Evolutionary conservation across 129 eudicot species (phyloP).

Genomic region (Artemisia tridentata): DNA sequence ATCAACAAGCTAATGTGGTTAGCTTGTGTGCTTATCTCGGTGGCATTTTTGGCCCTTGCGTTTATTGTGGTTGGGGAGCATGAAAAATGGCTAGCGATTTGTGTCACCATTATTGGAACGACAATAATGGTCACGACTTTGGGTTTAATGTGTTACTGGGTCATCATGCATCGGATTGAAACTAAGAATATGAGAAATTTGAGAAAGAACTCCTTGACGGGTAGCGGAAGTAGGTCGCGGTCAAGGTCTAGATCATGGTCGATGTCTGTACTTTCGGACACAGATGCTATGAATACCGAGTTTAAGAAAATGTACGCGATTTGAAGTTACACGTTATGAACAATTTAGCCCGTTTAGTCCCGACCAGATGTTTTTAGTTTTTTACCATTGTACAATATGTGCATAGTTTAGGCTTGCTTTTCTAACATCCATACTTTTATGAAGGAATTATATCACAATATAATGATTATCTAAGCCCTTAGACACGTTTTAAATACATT

Average conservation of each 20-base stretch:
- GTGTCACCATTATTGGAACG: slow-evolving; percentile 53
- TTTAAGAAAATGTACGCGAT: slow-evolving; percentile 62
- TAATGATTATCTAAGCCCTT: no score
- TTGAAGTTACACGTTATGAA: slow-evolving; percentile 3
- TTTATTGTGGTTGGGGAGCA: slow-evolving; percentile 58
- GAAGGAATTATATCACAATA: no score
- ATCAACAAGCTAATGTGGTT: slow-evolving; percentile 71
- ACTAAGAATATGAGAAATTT: slow-evolving; percentile 35
- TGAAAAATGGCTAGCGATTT: slow-evolving; percentile 58
- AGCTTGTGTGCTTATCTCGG: slow-evolving; percentile 58
- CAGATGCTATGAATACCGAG: slow-evolving; percentile 38
- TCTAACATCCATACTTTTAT: no score
- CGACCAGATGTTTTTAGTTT: not conserved
- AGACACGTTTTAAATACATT: no score
- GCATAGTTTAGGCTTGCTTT: no score
- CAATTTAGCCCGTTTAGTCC: not conserved
- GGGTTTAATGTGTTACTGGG: slow-evolving; percentile 66
- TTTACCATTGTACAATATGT: no score
- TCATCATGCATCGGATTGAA: slow-evolving; percentile 54
- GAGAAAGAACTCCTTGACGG: slow-evolving; percentile 28
- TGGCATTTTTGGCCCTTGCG: slow-evolving; percentile 58
- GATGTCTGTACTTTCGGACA: slow-evolving; percentile 41
- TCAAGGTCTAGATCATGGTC: slow-evolving; percentile 47
- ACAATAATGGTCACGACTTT: slow-evolving; percentile 56
- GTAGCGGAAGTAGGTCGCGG: slow-evolving; percentile 30